Evolutionary conservation across 2,329 filamentous ascomycete genomes (phyloP).

Genomic region (Scedosporium aurantiacum): DNA sequence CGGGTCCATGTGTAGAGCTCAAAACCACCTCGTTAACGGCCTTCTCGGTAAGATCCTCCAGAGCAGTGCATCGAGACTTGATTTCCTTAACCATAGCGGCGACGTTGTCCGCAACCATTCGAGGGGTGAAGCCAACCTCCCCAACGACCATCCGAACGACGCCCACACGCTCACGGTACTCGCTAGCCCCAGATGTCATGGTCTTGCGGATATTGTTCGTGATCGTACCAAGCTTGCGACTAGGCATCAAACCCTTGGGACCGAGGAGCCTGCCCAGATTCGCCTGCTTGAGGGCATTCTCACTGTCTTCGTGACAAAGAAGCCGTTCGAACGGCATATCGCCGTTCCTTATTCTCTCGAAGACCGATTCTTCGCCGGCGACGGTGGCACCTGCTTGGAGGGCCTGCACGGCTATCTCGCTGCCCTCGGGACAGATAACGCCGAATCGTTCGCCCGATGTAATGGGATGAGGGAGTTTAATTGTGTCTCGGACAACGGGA

Average conservation of each 20-base stretch:
- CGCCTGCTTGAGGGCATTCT: conserved; percentile 71
- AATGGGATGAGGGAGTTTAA: conserved; percentile 81
- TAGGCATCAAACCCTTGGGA: conserved; percentile 88
- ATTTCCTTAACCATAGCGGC: conserved; percentile 63
- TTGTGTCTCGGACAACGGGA: conserved; percentile 73
- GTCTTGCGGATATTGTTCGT: conserved; percentile 66
- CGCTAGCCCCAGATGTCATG: conserved; percentile 68
- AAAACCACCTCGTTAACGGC: conserved; percentile 56
- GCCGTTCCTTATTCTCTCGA: conserved; percentile 62
- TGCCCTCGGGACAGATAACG: conserved; percentile 80
- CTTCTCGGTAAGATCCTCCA: conserved; percentile 44
- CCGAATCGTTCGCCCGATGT: conserved; percentile 81
- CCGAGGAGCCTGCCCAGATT: conserved; percentile 72
- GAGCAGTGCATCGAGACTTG: conserved; percentile 65
- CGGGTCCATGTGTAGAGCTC: conserved; percentile 78
- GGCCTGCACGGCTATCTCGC: conserved; percentile 62
- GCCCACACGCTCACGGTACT: conserved; percentile 78
- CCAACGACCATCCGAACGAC: conserved; percentile 85
- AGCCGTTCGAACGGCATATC: conserved; percentile 80
- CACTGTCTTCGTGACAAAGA: conserved; percentile 71
- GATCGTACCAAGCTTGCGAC: conserved; percentile 75
- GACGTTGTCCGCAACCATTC: conserved; percentile 77
- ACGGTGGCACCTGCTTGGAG: conserved; percentile 66
- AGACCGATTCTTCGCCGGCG: conserved; percentile 77
- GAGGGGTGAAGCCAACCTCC: conserved; percentile 78